phyloP scores from a whole-genome alignment of 306 rosid genomes.

The Urtica urens region DNA sequence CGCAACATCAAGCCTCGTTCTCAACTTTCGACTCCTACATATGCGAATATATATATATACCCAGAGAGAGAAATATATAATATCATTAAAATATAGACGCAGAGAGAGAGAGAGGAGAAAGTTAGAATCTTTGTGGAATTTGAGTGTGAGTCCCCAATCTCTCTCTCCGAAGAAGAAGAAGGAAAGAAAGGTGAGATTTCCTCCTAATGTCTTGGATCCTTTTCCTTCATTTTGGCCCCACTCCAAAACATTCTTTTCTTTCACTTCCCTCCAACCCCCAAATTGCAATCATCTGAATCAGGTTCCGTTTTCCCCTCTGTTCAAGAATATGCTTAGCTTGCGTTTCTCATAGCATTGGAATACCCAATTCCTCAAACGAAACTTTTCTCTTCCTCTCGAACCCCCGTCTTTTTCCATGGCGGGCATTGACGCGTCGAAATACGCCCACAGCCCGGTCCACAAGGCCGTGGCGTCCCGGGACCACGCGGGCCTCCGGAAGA shows the following conservation, averaged over 20 bases:
- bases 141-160: conserved; percentile 27
- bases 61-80: conserved; percentile 1
- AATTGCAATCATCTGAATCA: conserved; percentile 21
- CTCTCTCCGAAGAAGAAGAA: conserved; percentile 41
- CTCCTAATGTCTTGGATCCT: conserved; percentile 26
- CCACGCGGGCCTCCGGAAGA: conserved; percentile 54
- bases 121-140: conserved; percentile 28
- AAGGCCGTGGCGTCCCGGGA: conserved; percentile 71
- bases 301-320: conserved; percentile 13
- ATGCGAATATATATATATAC: conserved; percentile 3
- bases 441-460: conserved; percentile 86
- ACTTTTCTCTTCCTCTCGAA: conserved; percentile 22
- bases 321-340: conserved; percentile 14
- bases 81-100: too few species aligned
- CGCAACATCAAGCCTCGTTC: conserved; percentile 51
- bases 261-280: conserved; percentile 14
- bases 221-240: conserved; percentile 28
- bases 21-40: conserved; percentile 45
- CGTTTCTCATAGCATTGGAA: conserved; percentile 19
- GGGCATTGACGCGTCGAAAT: conserved; percentile 53
- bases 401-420: conserved; percentile 49
- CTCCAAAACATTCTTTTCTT: conserved; percentile 36
- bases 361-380: conserved; percentile 23
- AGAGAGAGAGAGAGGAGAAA: conserved; percentile 3
- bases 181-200: conserved; percentile 42